A percentile compares a stretch with the other conserved stretches of the same genome.
These are phyloP conservation scores for Candida pseudoglaebosa DNA, from an alignment of 805 yeast genomes.

Conservation along the genomic window DNA sequence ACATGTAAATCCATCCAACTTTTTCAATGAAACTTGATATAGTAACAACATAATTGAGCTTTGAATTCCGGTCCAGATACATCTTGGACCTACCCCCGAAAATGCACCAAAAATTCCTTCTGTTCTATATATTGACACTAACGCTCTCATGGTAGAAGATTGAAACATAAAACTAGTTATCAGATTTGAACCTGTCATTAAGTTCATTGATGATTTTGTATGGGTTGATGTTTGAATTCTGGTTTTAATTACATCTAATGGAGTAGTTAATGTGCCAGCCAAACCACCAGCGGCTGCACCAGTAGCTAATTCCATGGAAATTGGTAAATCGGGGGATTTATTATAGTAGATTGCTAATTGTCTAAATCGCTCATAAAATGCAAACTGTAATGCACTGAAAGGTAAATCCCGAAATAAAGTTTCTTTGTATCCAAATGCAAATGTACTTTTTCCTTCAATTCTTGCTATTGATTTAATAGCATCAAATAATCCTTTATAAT, in stretches of 20 bases:
- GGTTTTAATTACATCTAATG: conserved; percentile 88
- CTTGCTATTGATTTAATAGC: conserved; percentile 63
- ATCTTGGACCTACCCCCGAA: conserved; percentile 94
- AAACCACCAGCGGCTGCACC: conserved; percentile 97
- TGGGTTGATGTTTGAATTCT: conserved; percentile 84
- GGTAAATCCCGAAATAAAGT: conserved; percentile 91
- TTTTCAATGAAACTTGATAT: conserved; percentile 72
- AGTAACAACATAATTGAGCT: conserved; percentile 89
- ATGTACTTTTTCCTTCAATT: conserved; percentile 69
- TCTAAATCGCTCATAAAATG: conserved; percentile 86
- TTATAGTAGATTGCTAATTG: conserved; percentile 47
- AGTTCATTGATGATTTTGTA: conserved; percentile 52
- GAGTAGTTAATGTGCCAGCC: conserved; percentile 87
- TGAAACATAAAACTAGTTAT: conserved; percentile 12
- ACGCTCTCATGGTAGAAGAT: conserved; percentile 29
- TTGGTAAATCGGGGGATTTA: conserved; percentile 43
- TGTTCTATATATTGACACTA: conserved; percentile 47
- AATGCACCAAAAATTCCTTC: conserved; percentile 83
- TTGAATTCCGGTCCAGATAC: conserved; percentile 94
- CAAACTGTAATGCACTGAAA: conserved; percentile 92
- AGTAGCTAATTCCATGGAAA: conserved; percentile 65
- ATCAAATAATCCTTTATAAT: conserved; percentile 69
- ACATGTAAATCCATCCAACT: conserved; percentile 37
- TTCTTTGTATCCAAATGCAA: conserved; percentile 91
- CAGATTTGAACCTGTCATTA: conserved; percentile 9